phyloP scores from a whole-genome alignment of 257 asterid genomes.

The Coffea eugenioides region DNA sequence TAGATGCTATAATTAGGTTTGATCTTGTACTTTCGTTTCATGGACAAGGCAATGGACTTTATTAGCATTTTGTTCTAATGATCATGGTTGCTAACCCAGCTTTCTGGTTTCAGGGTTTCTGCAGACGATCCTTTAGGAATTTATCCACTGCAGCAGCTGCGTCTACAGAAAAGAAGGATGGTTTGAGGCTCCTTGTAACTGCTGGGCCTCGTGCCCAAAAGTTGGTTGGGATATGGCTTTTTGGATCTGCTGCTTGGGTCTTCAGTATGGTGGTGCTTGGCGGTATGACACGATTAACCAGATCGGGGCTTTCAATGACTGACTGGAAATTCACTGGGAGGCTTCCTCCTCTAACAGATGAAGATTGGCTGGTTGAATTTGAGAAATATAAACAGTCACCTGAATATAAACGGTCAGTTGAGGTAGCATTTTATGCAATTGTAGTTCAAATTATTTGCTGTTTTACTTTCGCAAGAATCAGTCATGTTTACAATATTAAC shows the following conservation, averaged over 20 bases:
- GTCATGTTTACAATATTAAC: background rate
- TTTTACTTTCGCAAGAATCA: background rate
- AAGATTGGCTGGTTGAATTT: constrained; percentile 81
- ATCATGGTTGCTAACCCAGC: background rate
- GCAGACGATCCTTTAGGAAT: constrained; percentile 40
- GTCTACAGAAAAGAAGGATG: constrained; percentile 41
- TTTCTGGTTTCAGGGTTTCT: constrained; percentile 42
- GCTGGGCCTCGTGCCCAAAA: constrained; percentile 86
- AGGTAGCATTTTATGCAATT: constrained; percentile 2
- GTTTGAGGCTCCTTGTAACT: constrained; percentile 66
- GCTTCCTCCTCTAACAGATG: constrained; percentile 85
- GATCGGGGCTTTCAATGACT: constrained; percentile 98
- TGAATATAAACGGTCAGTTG: constrained; percentile 73
- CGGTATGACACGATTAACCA: constrained; percentile 83
- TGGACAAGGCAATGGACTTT: background rate
- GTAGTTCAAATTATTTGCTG: background rate
- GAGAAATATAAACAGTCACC: constrained; percentile 94
- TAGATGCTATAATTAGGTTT: background rate
- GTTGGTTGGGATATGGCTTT: constrained; percentile 91
- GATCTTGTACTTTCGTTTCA: background rate
- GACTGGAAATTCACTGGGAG: constrained; percentile 95
- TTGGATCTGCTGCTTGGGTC: constrained; percentile 91
- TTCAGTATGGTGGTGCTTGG: constrained; percentile 97
- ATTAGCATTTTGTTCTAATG: background rate
- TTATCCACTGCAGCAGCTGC: constrained; percentile 55